A percentile compares a stretch with the other conserved stretches of the same genome.
phyloP scores from a whole-genome alignment of 768 basidiomycete genomes.

The Lactarius akahatsu region DNA sequence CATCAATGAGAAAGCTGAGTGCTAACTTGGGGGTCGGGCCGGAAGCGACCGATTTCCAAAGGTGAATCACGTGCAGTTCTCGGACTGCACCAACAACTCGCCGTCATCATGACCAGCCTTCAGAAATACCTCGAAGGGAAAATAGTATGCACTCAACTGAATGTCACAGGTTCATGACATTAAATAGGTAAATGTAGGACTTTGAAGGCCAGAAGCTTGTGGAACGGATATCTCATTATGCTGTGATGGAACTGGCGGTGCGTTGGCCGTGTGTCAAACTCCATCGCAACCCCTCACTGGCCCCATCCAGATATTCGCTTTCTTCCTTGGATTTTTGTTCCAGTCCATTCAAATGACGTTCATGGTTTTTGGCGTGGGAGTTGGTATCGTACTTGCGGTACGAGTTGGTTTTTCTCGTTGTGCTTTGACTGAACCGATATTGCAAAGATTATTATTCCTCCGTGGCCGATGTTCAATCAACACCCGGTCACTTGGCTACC shows the following conservation, averaged over 20 bases:
- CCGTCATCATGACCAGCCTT: conserved; percentile 19
- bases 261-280: conserved; percentile 30
- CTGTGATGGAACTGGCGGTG: conserved; percentile 50
- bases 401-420: conserved; percentile 25
- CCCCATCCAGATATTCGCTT: conserved; percentile 47
- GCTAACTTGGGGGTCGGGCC: background rate
- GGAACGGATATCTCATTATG: conserved; percentile 46
- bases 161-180: background rate
- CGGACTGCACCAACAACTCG: background rate
- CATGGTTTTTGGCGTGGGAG: conserved; percentile 42
- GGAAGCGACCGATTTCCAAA: background rate
- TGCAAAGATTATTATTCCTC: conserved; percentile 58
- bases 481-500: conserved; percentile 66
- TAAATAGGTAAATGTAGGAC: conserved; percentile 44
- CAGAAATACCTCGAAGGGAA: conserved; percentile 35
- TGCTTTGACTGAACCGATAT: conserved; percentile 10
- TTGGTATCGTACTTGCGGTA: conserved; percentile 26
- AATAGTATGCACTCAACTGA: conserved; percentile 33
- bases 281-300: background rate
- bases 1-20: too few species aligned
- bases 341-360: conserved; percentile 60
- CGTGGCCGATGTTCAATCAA: conserved; percentile 65
- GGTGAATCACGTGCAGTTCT: background rate
- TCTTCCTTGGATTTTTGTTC: conserved; percentile 54
- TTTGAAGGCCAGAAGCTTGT: conserved; percentile 60